These are phyloP conservation scores for Pugionium cornutum DNA, from an alignment of 345 rosid genomes.

Conservation along the genomic window DNA sequence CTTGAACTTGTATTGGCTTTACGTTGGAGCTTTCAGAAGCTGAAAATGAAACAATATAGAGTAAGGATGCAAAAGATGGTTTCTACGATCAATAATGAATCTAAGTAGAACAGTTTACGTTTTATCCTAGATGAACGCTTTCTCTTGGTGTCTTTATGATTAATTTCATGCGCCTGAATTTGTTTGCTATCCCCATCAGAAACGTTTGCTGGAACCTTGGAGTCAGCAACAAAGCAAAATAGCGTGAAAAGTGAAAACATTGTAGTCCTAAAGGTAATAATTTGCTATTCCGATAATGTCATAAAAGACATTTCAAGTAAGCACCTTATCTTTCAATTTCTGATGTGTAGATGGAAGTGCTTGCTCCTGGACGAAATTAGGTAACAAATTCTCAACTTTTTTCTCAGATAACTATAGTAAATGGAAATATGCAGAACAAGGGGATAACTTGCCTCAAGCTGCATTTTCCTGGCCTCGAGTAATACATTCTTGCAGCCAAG, in stretches of 20 bases:
- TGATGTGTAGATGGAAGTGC: slow-evolving; percentile 29
- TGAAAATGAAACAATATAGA: slow-evolving; percentile 35
- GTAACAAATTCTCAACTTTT: slow-evolving; percentile 23
- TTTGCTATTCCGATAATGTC: slow-evolving; percentile 3
- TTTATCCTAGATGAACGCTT: slow-evolving; percentile 42
- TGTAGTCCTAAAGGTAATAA: slow-evolving; percentile 7
- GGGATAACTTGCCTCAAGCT: slow-evolving; percentile 34
- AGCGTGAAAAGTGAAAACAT: slow-evolving; percentile 33
- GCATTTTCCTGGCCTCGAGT: slow-evolving; percentile 40
- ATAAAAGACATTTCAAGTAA: slow-evolving; percentile 1
- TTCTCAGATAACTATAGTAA: slow-evolving; percentile 7
- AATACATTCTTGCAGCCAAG: slow-evolving; percentile 63
- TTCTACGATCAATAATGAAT: slow-evolving; percentile 15
- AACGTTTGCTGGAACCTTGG: slow-evolving; percentile 43
- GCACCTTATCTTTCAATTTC: slow-evolving; percentile 42
- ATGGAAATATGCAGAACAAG: neutral
- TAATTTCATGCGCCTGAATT: slow-evolving; percentile 29
- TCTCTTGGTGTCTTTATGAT: slow-evolving; percentile 43
- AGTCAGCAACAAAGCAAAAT: slow-evolving; percentile 33
- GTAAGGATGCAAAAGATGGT: neutral
- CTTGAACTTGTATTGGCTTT: slow-evolving; percentile 38
- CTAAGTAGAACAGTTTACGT: slow-evolving; percentile 37
- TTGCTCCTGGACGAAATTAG: slow-evolving; percentile 42
- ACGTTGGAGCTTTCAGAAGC: slow-evolving; percentile 36
- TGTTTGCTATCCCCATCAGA: slow-evolving; percentile 34